Percentiles rank a stretch among this genome's conserved stretches.
Evolutionary conservation across 2,329 filamentous ascomycete species (phyloP).

Genomic region (Colletotrichum viniferum): DNA sequence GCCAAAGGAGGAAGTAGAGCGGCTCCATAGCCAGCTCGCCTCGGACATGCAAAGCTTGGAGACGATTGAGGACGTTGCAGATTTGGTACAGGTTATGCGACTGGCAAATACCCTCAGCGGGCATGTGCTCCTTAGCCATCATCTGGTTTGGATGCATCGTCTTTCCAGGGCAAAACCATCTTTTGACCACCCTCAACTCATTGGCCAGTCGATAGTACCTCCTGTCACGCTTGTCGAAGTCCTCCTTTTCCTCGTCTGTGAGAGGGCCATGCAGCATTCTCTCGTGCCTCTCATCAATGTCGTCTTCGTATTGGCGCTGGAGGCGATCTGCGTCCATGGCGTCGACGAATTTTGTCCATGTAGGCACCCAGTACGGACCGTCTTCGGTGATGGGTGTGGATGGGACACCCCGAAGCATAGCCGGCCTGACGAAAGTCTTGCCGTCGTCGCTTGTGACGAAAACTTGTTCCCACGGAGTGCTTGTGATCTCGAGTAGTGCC

Average conservation of each 20-base stretch:
- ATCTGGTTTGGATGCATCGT: constrained; percentile 42
- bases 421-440: constrained; percentile 26
- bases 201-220: constrained; percentile 26
- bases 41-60: constrained; percentile 27
- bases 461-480: constrained; percentile 11
- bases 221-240: constrained; percentile 1
- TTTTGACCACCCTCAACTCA: constrained; percentile 36
- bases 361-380: constrained; percentile 32
- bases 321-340: constrained; percentile 29
- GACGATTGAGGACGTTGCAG: constrained; percentile 35
- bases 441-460: constrained; percentile 25
- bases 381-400: constrained; percentile 31
- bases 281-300: not conserved
- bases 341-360: constrained; percentile 33
- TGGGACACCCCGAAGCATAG: constrained; percentile 28
- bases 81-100: constrained; percentile 39
- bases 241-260: not conserved
- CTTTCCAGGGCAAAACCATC: constrained; percentile 33
- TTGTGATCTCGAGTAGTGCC: constrained; percentile 1
- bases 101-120: constrained; percentile 33
- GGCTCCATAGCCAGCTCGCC: constrained; percentile 38
- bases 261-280: not conserved
- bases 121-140: constrained; percentile 35
- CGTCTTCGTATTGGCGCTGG: not conserved
- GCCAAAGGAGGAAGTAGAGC: constrained; percentile 42